phyloP scores from a whole-genome alignment of 345 rosid species.

The Ricinus communis region DNA sequence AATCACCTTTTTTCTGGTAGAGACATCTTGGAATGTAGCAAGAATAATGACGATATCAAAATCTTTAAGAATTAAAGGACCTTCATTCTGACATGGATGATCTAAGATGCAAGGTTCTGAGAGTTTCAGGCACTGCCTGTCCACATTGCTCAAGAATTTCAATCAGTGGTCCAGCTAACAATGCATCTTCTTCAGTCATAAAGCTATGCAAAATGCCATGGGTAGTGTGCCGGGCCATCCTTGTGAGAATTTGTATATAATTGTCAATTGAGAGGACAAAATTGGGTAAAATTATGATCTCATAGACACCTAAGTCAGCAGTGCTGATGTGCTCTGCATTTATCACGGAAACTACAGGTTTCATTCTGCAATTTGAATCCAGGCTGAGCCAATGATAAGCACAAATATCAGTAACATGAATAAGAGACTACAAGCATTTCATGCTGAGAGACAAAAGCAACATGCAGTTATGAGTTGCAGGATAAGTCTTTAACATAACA shows the following conservation, averaged over 20 bases:
- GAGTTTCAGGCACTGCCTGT: conserved; percentile 47
- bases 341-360: conserved; percentile 37
- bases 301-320: conserved; percentile 37
- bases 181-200: conserved; percentile 41
- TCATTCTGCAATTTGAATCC: conserved; percentile 25
- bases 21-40: neutral
- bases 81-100: conserved; percentile 16
- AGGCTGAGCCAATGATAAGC: conserved; percentile 16
- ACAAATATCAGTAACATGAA: neutral
- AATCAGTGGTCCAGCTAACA: conserved; percentile 38
- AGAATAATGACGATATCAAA: neutral
- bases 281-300: conserved; percentile 49
- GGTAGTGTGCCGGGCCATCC: conserved; percentile 56
- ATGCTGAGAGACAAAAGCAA: neutral
- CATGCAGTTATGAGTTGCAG: neutral
- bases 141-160: conserved; percentile 51
- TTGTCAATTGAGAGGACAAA: conserved; percentile 33
- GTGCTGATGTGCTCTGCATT: conserved; percentile 31
- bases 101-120: conserved; percentile 28
- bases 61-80: neutral
- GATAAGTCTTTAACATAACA: neutral
- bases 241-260: conserved; percentile 42
- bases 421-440: neutral
- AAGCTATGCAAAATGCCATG: conserved; percentile 48
- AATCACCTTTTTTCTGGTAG: neutral